A percentile compares a stretch with the other conserved stretches of the same genome.
Evolutionary conservation across 768 basidiomycete species (phyloP).

Genomic region (Lentinus brumalis): DNA sequence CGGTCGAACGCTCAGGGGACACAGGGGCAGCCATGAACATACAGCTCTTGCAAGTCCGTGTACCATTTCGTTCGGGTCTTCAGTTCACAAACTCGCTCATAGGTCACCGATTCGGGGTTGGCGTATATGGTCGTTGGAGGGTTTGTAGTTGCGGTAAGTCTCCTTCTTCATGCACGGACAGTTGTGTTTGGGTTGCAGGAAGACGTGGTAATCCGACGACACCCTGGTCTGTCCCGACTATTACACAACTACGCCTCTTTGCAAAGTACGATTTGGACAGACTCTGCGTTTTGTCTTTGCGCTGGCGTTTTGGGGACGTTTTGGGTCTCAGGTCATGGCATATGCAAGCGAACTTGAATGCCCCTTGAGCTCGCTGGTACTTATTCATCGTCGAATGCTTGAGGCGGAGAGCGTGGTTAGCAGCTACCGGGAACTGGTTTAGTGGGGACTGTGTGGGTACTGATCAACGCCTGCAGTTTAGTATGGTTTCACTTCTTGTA

Average conservation of each 20-base stretch:
- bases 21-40: conserved; percentile 3
- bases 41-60: conserved; percentile 32
- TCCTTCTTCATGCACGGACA: not conserved
- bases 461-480: conserved; percentile 55
- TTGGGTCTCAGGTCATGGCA: too few relatives aligned
- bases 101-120: conserved; percentile 56
- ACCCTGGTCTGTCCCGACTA: too few relatives aligned
- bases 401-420: too few relatives aligned
- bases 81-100: conserved; percentile 31
- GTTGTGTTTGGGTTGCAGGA: not conserved
- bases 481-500: conserved; percentile 78
- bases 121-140: conserved; percentile 68
- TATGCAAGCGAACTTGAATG: not conserved
- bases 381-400: not conserved
- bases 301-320: too few relatives aligned
- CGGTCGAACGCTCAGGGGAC: too few relatives aligned
- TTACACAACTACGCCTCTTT: too few relatives aligned
- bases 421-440: too few relatives aligned
- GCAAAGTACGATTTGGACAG: too few relatives aligned
- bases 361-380: not conserved
- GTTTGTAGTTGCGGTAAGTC: conserved; percentile 48
- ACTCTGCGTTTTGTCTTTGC: too few relatives aligned
- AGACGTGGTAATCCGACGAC: too few relatives aligned
- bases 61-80: conserved; percentile 8
- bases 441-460: not conserved